phyloP scores from a whole-genome alignment of 495 filamentous ascomycete species.

The Usnea hakonensis region DNA sequence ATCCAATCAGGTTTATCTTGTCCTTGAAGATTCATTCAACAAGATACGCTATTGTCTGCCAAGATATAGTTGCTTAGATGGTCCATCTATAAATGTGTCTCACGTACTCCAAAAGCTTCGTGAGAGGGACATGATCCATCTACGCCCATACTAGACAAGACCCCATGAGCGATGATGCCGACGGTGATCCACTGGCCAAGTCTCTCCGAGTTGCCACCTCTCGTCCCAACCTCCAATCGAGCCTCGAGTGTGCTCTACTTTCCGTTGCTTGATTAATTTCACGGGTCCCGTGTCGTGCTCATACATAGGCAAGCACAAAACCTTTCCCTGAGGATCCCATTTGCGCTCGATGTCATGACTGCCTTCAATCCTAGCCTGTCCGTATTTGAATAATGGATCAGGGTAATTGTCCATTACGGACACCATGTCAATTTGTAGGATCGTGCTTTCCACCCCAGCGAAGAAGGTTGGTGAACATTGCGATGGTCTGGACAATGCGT shows the following conservation, averaged over 20 bases:
- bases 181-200: neutral
- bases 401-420: constrained; percentile 28
- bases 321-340: constrained; percentile 16
- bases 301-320: constrained; percentile 17
- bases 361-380: neutral
- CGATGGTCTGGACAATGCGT: constrained; percentile 52
- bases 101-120: no score
- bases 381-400: constrained; percentile 17
- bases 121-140: no score
- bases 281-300: constrained; percentile 14
- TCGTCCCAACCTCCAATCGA: constrained; percentile 21
- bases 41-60: no score
- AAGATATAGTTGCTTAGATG: no score
- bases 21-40: no score
- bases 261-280: constrained; percentile 16
- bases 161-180: neutral
- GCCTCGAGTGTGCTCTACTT: constrained; percentile 8
- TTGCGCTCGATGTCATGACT: constrained; percentile 10
- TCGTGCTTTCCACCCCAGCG: constrained; percentile 45
- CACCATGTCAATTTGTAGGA: constrained; percentile 48
- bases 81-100: no score
- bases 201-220: constrained; percentile 5
- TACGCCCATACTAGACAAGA: neutral
- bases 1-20: no score
- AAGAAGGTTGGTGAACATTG: constrained; percentile 48